Evolutionary conservation across 2,329 filamentous ascomycete genomes (phyloP).

Genomic region (Verticillium nubilum): DNA sequence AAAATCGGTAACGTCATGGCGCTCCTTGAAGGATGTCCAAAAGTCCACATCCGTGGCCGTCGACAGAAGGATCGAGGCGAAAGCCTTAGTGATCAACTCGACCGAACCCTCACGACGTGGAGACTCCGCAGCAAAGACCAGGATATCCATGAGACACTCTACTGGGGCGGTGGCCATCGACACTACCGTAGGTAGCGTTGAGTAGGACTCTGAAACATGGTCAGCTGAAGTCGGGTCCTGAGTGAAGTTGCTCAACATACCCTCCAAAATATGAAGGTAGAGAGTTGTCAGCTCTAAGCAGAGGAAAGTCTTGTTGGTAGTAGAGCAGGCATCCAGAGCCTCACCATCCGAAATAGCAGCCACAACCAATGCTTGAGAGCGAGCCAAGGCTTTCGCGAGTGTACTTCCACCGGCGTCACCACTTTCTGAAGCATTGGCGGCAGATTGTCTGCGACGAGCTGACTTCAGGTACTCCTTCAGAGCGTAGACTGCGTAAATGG

Average conservation of each 20-base stretch:
- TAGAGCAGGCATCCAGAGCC: conserved; percentile 17
- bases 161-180: conserved; percentile 13
- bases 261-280: conserved; percentile 49
- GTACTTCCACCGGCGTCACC: conserved; percentile 13
- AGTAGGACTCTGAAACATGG: conserved; percentile 15
- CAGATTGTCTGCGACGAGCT: conserved; percentile 23
- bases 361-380: conserved; percentile 49
- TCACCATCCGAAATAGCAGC: conserved; percentile 19
- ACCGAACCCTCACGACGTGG: conserved; percentile 5
- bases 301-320: conserved; percentile 41
- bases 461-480: conserved; percentile 56
- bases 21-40: conserved; percentile 29
- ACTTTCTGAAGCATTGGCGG: conserved; percentile 1
- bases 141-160: conserved; percentile 23
- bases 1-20: conserved; percentile 19
- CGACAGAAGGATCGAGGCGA: conserved; percentile 33
- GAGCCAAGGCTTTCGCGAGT: conserved; percentile 22
- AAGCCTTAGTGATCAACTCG: conserved; percentile 21
- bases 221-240: conserved; percentile 12
- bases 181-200: not conserved
- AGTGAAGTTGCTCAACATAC: conserved; percentile 26
- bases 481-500: conserved; percentile 66
- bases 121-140: conserved; percentile 13
- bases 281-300: conserved; percentile 50
- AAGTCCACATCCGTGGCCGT: conserved; percentile 30